These are phyloP conservation scores for Apocynum venetum DNA, from an alignment of 257 asterid genomes.

Conservation along the genomic window DNA sequence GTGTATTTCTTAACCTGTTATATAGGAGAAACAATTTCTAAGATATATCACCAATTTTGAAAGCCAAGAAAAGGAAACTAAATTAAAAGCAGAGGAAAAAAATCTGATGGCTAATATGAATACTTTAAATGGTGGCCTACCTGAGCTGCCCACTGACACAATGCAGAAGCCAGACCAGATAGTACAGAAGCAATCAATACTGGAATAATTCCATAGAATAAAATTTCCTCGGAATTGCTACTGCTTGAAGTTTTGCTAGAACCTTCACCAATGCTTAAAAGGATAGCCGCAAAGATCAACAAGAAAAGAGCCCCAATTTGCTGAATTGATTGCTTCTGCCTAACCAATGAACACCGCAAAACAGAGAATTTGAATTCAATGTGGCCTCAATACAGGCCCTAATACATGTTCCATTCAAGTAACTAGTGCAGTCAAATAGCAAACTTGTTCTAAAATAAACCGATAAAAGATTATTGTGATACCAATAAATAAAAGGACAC, in stretches of 20 bases:
- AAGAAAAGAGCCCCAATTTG: slow-evolving; percentile 94
- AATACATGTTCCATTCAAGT: neutral
- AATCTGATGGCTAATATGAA: neutral
- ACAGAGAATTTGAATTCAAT: neutral
- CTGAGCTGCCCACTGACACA: slow-evolving; percentile 99
- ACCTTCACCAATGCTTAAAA: slow-evolving; percentile 89
- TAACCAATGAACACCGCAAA: slow-evolving; percentile 22
- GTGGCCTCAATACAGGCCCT: neutral
- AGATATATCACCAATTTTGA: neutral
- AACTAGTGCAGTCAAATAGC: neutral
- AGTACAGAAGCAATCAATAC: slow-evolving; percentile 90
- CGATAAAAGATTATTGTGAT: neutral
- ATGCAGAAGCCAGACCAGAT: slow-evolving; percentile 94
- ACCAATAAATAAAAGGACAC: neutral
- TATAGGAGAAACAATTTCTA: neutral
- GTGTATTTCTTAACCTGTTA: slow-evolving; percentile 81
- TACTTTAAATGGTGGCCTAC: slow-evolving; percentile 35
- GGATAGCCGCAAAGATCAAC: slow-evolving; percentile 84
- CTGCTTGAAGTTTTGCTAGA: slow-evolving; percentile 67
- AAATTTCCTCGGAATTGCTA: slow-evolving; percentile 59
- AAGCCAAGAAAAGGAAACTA: slow-evolving; percentile 9
- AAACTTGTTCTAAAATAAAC: neutral
- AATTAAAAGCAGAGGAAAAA: slow-evolving; percentile 9
- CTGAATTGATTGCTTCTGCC: slow-evolving; percentile 87
- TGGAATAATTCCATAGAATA: slow-evolving; percentile 80